Conservation (phyloP, 129 eudicot genomes). For the Erigeron canadensis region DNA sequence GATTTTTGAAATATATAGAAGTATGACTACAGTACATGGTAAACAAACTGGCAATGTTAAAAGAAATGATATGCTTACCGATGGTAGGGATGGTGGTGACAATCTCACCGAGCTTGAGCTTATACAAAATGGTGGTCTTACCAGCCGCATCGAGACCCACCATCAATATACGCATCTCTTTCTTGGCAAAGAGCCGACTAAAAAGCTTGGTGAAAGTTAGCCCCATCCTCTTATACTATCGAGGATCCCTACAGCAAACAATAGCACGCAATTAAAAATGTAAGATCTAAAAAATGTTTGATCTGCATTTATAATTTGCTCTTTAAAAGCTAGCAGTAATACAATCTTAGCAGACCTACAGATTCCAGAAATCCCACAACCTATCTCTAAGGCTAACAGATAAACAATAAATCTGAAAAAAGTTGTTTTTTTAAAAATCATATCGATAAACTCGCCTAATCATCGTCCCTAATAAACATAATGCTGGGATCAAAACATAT, state of each 20-base stretch:
- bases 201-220: constrained; percentile 85
- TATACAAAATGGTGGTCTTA: constrained; percentile 97
- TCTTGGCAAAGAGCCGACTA: constrained; percentile 99
- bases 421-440: not conserved
- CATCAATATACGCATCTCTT: constrained; percentile 97
- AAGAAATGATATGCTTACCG: constrained; percentile 44
- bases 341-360: constrained; percentile 2
- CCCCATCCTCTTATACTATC: constrained; percentile 65
- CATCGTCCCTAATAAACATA: not conserved
- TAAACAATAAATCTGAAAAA: constrained; percentile 7
- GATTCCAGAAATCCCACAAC: not conserved
- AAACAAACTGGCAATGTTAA: constrained; percentile 18
- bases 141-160: constrained; percentile 99
- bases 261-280: not conserved
- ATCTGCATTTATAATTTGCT: no score
- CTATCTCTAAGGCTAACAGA: not conserved
- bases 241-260: constrained; percentile 39
- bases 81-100: constrained; percentile 97
- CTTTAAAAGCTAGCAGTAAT: not conserved
- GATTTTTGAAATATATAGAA: not conserved
- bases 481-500: constrained; percentile 12
- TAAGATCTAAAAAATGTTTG: constrained; percentile 16
- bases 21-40: not conserved
- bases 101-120: constrained; percentile 99
- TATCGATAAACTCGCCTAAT: not conserved